Conservation (phyloP, 2,329 filamentous ascomycete species). For the Trichoderma citrinoviride region DNA sequence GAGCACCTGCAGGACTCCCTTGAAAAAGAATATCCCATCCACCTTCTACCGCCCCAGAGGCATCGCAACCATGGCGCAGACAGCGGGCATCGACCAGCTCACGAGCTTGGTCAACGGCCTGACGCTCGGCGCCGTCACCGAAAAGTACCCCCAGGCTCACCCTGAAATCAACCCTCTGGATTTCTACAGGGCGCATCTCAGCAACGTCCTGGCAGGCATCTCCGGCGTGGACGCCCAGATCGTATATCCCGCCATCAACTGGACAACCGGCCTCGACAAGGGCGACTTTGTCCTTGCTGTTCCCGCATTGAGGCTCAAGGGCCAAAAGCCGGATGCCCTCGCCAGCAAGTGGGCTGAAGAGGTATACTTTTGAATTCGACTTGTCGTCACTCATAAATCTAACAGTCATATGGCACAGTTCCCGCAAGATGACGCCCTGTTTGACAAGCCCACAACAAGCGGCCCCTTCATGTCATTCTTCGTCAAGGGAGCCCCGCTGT, state of each 20-base stretch:
- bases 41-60: neutral
- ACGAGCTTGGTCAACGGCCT: constrained; percentile 23
- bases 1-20: neutral
- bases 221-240: constrained; percentile 68
- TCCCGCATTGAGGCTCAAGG: constrained; percentile 75
- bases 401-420: constrained; percentile 48
- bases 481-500: constrained; percentile 68
- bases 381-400: neutral
- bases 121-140: constrained; percentile 22
- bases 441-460: constrained; percentile 65
- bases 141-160: constrained; percentile 32
- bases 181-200: constrained; percentile 75
- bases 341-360: constrained; percentile 61
- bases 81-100: constrained; percentile 23
- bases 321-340: constrained; percentile 62
- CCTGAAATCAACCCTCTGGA: constrained; percentile 74
- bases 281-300: constrained; percentile 77
- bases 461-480: constrained; percentile 76
- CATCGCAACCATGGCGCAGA: constrained; percentile 14
- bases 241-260: constrained; percentile 73
- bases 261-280: constrained; percentile 77
- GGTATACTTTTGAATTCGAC: constrained; percentile 38
- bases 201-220: constrained; percentile 63
- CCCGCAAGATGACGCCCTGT: constrained; percentile 69
- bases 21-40: neutral